Evolutionary conservation across 176 grass and related monocot genomes (phyloP).

Genomic region (Eragrostis nindensis): DNA sequence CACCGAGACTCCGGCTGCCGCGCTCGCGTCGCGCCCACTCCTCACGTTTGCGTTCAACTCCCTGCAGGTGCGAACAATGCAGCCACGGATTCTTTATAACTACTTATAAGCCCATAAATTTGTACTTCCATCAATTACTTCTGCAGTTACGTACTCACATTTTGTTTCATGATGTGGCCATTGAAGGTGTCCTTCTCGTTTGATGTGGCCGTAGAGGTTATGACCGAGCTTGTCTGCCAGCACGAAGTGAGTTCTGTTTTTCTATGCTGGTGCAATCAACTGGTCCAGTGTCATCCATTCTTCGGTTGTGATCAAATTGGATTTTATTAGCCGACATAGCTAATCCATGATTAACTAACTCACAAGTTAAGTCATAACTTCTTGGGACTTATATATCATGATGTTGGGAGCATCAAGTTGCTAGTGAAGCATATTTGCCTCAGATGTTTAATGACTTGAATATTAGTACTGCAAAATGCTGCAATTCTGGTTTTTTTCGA

Average conservation of each 20-base stretch:
- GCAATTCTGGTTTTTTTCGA: background rate
- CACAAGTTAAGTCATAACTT: background rate
- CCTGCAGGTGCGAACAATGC: conserved; percentile 69
- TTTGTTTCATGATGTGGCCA: conserved; percentile 30
- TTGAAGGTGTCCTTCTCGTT: conserved; percentile 79
- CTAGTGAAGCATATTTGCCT: background rate
- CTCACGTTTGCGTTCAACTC: conserved; percentile 89
- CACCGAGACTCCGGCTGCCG: conserved; percentile 57
- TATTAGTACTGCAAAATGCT: background rate
- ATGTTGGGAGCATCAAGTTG: background rate
- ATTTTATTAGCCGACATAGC: background rate
- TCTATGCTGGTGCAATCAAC: conserved; percentile 19
- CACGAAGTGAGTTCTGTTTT: conserved; percentile 68
- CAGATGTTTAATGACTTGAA: background rate
- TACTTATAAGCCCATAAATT: background rate
- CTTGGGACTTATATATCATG: background rate
- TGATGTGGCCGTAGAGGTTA: conserved; percentile 89
- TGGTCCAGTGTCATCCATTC: conserved; percentile 21
- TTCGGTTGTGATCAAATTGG: conserved; percentile 13
- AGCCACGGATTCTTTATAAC: conserved; percentile 11
- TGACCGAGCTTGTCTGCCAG: conserved; percentile 85
- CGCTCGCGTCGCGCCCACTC: conserved; percentile 66
- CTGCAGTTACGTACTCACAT: conserved; percentile 44
- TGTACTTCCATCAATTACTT: conserved; percentile 26
- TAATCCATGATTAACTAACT: background rate